Percentiles rank a stretch among this genome's conserved stretches.
Conservation (phyloP, 441 rosid species). For the Pelargonium citronellum region DNA sequence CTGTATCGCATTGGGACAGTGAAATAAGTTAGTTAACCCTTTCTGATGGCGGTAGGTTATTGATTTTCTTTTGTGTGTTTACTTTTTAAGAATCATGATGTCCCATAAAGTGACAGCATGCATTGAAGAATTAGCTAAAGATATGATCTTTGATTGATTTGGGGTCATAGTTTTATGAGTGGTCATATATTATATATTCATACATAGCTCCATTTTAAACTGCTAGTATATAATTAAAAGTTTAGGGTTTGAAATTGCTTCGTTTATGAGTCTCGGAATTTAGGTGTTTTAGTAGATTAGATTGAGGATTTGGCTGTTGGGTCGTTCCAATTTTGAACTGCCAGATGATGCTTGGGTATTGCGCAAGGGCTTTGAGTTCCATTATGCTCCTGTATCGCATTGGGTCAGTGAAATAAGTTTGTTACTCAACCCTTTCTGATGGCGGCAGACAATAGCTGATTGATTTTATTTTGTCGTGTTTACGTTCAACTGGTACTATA, state of each 20-base stretch:
- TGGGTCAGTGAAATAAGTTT: conserved; percentile 18
- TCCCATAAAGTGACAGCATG: neutral
- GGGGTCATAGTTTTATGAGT: neutral
- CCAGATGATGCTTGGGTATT: conserved; percentile 24
- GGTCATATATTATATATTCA: no score
- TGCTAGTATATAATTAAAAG: no score
- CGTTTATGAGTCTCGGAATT: no score
- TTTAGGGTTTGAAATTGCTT: no score
- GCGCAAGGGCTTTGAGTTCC: conserved; percentile 33
- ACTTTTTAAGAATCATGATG: neutral
- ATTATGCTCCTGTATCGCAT: neutral
- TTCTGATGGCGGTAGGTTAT: conserved; percentile 16
- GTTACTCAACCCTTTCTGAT: conserved; percentile 21
- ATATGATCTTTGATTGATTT: neutral
- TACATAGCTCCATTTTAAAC: no score
- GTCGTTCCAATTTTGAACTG: neutral
- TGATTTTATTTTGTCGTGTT: no score
- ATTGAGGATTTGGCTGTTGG: neutral
- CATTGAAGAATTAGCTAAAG: neutral
- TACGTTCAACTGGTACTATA: neutral
- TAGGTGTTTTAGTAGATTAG: no score
- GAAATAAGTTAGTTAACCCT: conserved; percentile 17
- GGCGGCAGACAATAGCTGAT: neutral
- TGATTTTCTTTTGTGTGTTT: no score
- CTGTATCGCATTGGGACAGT: conserved; percentile 8